Conservation (phyloP, 2,329 filamentous ascomycete genomes). For the Cercospora zeae-maydis region DNA sequence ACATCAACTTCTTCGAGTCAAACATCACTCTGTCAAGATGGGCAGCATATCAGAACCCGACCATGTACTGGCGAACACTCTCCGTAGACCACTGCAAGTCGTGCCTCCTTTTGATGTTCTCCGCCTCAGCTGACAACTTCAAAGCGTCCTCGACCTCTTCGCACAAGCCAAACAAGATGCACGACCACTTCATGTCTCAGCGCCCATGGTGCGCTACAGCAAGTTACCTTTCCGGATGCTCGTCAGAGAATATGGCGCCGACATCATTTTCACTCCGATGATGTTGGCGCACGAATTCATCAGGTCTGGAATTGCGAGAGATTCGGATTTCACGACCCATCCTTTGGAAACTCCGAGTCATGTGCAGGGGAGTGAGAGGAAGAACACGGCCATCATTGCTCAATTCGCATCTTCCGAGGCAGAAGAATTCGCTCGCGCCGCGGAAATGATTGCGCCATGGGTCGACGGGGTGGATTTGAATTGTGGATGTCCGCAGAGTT, state of each 20-base stretch:
- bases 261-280: slow-evolving; percentile 71
- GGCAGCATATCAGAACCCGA: background rate
- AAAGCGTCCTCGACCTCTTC: slow-evolving; percentile 47
- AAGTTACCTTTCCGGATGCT: slow-evolving; percentile 68
- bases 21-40: background rate
- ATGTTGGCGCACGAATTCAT: slow-evolving; percentile 41
- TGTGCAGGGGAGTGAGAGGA: too few relatives aligned
- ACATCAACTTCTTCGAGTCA: background rate
- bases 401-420: slow-evolving; percentile 65
- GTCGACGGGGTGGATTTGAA: slow-evolving; percentile 66
- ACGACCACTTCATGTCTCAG: slow-evolving; percentile 39
- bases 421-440: slow-evolving; percentile 60
- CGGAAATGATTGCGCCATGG: slow-evolving; percentile 59
- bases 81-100: slow-evolving; percentile 1
- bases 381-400: slow-evolving; percentile 52
- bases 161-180: slow-evolving; percentile 52
- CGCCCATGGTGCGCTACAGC: slow-evolving; percentile 25
- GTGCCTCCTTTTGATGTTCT: background rate
- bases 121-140: background rate
- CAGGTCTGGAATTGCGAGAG: slow-evolving; percentile 37
- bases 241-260: slow-evolving; percentile 60
- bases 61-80: background rate
- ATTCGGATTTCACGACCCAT: slow-evolving; percentile 59
- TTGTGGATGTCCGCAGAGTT: slow-evolving; percentile 69
- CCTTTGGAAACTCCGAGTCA: slow-evolving; percentile 40